These are phyloP conservation scores for Hygrophoropsis aurantiaca DNA, from an alignment of 768 basidiomycete species.

Conservation along the genomic window DNA sequence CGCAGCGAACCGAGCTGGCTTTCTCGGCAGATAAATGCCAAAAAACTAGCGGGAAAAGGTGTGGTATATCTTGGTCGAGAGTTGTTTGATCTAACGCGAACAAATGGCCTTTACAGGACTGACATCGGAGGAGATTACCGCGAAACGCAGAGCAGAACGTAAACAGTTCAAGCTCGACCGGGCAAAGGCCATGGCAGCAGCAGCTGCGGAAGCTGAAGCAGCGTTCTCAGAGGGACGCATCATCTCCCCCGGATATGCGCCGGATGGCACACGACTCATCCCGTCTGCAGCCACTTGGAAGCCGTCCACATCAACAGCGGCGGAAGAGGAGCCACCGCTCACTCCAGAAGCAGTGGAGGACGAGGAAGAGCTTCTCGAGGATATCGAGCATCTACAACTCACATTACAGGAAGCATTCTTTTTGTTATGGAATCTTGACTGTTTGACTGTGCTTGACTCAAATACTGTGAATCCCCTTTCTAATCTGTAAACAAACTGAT, in stretches of 20 bases:
- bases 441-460: constrained; percentile 68
- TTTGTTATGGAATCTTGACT: constrained; percentile 80
- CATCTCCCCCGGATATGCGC: constrained; percentile 56
- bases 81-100: neutral
- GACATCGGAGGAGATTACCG: constrained; percentile 91
- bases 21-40: constrained; percentile 69
- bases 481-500: too few relatives aligned
- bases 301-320: constrained; percentile 35
- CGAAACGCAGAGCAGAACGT: constrained; percentile 81
- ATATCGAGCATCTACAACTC: constrained; percentile 89
- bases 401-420: constrained; percentile 90
- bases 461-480: constrained; percentile 55
- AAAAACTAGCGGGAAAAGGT: constrained; percentile 58
- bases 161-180: constrained; percentile 93
- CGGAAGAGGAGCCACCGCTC: constrained; percentile 9
- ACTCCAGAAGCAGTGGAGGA: constrained; percentile 31
- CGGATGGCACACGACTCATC: constrained; percentile 46
- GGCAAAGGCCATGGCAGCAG: constrained; percentile 81
- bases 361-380: constrained; percentile 57
- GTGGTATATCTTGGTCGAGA: constrained; percentile 36
- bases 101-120: constrained; percentile 43
- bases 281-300: constrained; percentile 84
- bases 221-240: constrained; percentile 73
- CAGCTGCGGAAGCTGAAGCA: constrained; percentile 75
- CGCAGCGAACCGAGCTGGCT: constrained; percentile 96